Conservation (phyloP, 1,284 basidiomycete genomes). For the Psilocybe mexicana region DNA sequence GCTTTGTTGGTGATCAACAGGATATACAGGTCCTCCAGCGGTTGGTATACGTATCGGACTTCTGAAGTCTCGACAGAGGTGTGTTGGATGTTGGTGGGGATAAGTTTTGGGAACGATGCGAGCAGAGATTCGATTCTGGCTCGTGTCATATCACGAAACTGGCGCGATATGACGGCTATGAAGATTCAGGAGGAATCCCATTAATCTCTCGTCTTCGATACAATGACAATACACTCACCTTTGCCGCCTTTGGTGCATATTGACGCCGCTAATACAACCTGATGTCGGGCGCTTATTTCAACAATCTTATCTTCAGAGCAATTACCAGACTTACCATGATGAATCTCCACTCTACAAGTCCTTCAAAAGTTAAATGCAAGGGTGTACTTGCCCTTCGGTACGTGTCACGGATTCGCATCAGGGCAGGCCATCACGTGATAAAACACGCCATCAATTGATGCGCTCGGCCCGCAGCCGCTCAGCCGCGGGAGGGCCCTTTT, state of each 20-base stretch:
- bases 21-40: conserved; percentile 97
- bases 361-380: neutral
- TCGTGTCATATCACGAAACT: conserved; percentile 93
- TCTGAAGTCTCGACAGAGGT: conserved; percentile 93
- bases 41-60: conserved; percentile 98
- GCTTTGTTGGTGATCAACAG: conserved; percentile 98
- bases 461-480: neutral
- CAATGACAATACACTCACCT: conserved; percentile 49
- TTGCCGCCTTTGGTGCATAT: conserved; percentile 94
- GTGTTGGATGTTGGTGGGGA: conserved; percentile 96
- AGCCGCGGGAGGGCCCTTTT: neutral
- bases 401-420: conserved; percentile 26
- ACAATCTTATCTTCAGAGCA: no score
- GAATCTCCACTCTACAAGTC: neutral
- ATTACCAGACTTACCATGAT: conserved; percentile 10
- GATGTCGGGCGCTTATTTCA: neutral
- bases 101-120: conserved; percentile 96
- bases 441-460: neutral
- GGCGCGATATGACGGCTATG: conserved; percentile 92
- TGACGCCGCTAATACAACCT: conserved; percentile 92
- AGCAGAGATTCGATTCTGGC: conserved; percentile 94
- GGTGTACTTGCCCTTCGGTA: conserved; percentile 12
- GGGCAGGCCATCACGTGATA: conserved; percentile 29
- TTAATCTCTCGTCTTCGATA: neutral
- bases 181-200: neutral